Conservation (phyloP, 768 basidiomycete genomes). For the Russula sp. region DNA sequence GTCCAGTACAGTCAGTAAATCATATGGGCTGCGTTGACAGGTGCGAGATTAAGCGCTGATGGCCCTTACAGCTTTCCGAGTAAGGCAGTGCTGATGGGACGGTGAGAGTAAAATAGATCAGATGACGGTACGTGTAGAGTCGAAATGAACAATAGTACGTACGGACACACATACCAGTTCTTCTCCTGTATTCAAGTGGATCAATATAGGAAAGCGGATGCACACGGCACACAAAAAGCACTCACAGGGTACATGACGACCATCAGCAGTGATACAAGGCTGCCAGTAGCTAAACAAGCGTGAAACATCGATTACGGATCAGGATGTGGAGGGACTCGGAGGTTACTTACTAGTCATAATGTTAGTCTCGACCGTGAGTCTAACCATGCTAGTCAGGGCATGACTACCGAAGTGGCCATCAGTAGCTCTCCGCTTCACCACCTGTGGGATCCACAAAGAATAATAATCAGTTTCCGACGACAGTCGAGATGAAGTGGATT, state of each 20-base stretch:
- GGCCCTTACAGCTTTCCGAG: slow-evolving; percentile 13
- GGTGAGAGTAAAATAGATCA: neutral
- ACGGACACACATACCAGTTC: slow-evolving; percentile 9
- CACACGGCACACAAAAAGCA: neutral
- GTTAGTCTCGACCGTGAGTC: slow-evolving; percentile 26
- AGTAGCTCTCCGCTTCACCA: neutral
- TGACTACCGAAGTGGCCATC: neutral
- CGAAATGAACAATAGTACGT: neutral
- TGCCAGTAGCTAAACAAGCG: neutral
- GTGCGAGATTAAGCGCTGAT: neutral
- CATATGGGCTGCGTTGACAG: neutral
- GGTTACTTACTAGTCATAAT: slow-evolving; percentile 12
- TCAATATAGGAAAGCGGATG: neutral
- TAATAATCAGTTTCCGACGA: neutral
- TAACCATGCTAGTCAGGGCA: slow-evolving; percentile 21
- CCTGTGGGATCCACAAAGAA: neutral
- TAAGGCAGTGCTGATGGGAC: slow-evolving; percentile 2
- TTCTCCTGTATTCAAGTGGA: neutral
- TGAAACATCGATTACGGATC: neutral
- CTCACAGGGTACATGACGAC: slow-evolving; percentile 1
- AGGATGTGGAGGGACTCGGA: no score
- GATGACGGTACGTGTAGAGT: neutral
- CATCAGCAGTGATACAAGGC: neutral
- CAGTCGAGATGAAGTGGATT: neutral
- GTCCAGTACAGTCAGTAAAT: neutral